phyloP scores from a whole-genome alignment of 2,329 filamentous ascomycete species.

The Lecanoromycetidae sp. region DNA sequence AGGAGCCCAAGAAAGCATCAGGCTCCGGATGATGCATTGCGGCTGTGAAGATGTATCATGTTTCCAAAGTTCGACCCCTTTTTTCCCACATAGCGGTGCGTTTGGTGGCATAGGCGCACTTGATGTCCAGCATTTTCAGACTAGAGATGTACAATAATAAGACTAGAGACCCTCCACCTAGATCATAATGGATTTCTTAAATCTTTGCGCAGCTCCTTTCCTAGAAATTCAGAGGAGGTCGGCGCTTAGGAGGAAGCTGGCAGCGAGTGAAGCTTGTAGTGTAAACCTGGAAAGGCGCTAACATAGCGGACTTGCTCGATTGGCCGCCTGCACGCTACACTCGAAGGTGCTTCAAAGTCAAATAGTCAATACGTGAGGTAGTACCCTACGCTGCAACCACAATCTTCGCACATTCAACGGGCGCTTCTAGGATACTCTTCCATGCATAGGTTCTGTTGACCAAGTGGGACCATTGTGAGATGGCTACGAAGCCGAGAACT shows the following conservation, averaged over 20 bases:
- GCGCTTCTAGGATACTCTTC: background rate
- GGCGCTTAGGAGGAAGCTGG: background rate
- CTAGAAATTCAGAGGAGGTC: background rate
- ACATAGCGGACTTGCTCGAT: slow-evolving; percentile 2
- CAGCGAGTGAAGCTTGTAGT: background rate
- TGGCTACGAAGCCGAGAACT: background rate
- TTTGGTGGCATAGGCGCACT: background rate
- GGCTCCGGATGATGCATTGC: slow-evolving; percentile 12
- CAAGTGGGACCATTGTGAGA: background rate
- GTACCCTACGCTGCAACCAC: background rate
- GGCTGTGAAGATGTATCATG: background rate
- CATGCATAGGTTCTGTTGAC: background rate
- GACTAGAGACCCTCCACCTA: background rate
- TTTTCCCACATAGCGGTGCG: slow-evolving; percentile 5
- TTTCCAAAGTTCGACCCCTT: background rate
- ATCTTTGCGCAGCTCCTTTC: background rate
- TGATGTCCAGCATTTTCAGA: background rate
- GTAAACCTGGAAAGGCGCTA: background rate
- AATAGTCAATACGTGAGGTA: background rate
- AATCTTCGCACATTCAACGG: background rate
- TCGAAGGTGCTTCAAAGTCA: background rate
- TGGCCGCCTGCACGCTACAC: background rate
- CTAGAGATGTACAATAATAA: slow-evolving; percentile 6
- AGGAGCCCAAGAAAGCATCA: slow-evolving; percentile 19
- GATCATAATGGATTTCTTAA: background rate